Conservation (phyloP, 768 basidiomycete genomes). For the Tylopilus balloui region DNA sequence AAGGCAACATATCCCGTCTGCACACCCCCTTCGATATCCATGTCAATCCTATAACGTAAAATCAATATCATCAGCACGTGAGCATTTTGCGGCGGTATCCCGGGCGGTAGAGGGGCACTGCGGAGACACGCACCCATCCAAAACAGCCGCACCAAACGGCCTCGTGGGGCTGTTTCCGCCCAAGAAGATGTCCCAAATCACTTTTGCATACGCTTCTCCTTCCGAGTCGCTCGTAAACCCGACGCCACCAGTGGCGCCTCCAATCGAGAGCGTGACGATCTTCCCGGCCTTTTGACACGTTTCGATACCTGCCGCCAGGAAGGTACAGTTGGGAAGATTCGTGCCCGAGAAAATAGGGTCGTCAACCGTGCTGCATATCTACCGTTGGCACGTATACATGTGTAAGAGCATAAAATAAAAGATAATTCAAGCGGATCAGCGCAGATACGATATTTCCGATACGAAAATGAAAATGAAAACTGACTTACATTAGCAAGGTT, state of each 20-base stretch:
- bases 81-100: neutral
- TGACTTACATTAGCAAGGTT: conserved; percentile 53
- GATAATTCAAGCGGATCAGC: conserved; percentile 1
- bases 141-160: conserved; percentile 66
- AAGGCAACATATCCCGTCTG: conserved; percentile 30
- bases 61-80: neutral
- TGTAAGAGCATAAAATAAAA: neutral
- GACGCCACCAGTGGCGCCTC: conserved; percentile 59
- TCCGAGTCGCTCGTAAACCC: conserved; percentile 57
- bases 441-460: neutral
- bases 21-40: conserved; percentile 47
- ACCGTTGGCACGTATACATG: neutral
- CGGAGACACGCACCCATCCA: conserved; percentile 53
- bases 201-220: conserved; percentile 55
- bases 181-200: conserved; percentile 65
- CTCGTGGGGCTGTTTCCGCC: conserved; percentile 58
- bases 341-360: conserved; percentile 60
- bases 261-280: conserved; percentile 53
- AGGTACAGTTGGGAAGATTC: conserved; percentile 55
- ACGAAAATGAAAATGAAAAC: neutral
- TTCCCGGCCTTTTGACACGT: conserved; percentile 65
- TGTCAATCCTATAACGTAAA: conserved; percentile 34
- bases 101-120: conserved; percentile 2
- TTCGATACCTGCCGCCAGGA: conserved; percentile 56
- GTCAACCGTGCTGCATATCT: conserved; percentile 61